Evolutionary conservation across 1,284 basidiomycete species (phyloP).

Genomic region (Athelia sp.): DNA sequence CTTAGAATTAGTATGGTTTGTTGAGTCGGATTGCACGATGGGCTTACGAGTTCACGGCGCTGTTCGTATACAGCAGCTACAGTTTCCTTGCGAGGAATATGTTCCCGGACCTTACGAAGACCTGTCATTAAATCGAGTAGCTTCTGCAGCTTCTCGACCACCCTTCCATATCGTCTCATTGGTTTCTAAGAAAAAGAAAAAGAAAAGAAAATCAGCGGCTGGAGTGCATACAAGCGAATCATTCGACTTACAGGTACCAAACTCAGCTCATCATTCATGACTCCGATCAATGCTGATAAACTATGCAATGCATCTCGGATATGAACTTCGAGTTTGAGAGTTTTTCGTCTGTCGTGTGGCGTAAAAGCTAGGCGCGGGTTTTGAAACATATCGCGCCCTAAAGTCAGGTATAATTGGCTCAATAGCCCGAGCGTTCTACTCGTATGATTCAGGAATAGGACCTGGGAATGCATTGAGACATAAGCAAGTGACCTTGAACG

Average conservation of each 20-base stretch:
- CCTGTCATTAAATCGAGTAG: constrained; percentile 42
- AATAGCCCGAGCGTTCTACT: constrained; percentile 35
- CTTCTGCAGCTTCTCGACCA: constrained; percentile 35
- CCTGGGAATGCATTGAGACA: constrained; percentile 22
- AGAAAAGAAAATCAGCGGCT: neutral
- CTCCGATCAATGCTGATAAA: constrained; percentile 31
- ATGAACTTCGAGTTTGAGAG: constrained; percentile 36
- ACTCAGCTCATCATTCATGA: constrained; percentile 46
- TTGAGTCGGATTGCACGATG: neutral
- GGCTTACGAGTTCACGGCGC: constrained; percentile 38
- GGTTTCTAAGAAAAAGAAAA: constrained; percentile 35
- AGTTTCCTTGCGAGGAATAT: constrained; percentile 43
- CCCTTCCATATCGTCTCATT: constrained; percentile 37
- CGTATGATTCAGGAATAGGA: constrained; percentile 39
- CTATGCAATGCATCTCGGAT: constrained; percentile 37
- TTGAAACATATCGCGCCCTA: constrained; percentile 39
- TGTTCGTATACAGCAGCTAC: constrained; percentile 37
- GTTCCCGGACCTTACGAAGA: constrained; percentile 41
- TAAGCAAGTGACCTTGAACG: too few species aligned
- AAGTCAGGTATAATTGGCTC: constrained; percentile 38
- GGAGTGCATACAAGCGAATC: too few species aligned
- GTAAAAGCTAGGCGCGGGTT: constrained; percentile 20
- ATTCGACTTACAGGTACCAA: constrained; percentile 37
- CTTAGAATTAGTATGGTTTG: neutral
- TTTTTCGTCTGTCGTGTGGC: constrained; percentile 29